Evolutionary conservation across 73 alveolate genomes (phyloP).

Genomic region (Paramecium pentaurelia): DNA sequence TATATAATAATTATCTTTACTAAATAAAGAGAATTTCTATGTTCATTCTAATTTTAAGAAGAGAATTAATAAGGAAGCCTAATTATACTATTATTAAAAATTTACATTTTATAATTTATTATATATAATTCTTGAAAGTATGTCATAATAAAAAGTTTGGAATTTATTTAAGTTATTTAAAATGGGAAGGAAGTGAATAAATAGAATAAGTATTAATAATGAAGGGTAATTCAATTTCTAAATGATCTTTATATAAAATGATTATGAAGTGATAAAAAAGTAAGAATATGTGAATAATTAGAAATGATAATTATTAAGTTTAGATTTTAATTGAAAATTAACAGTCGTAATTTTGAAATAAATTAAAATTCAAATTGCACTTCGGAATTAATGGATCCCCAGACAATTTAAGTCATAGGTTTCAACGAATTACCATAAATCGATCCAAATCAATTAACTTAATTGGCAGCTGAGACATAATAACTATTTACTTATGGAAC

Average conservation of each 20-base stretch:
- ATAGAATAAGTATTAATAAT: neutral
- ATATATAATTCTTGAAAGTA: neutral
- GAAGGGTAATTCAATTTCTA: neutral
- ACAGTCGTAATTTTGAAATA: conserved; percentile 23
- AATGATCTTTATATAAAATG: neutral
- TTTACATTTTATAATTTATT: neutral
- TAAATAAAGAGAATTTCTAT: neutral
- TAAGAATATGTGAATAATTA: neutral
- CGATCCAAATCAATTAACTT: neutral
- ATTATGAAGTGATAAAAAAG: neutral
- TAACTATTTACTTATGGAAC: neutral
- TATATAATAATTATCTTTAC: neutral
- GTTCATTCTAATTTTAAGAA: neutral
- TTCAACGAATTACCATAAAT: neutral
- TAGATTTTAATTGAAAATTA: neutral
- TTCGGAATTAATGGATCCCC: neutral
- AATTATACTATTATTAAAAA: neutral
- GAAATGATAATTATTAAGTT: neutral
- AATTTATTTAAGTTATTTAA: too few relatives aligned
- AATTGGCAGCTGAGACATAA: neutral
- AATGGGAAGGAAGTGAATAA: neutral
- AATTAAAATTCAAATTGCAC: conserved; percentile 24
- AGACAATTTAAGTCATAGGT: neutral
- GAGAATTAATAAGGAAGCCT: neutral
- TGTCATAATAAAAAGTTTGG: neutral